Conservation (phyloP, 2,329 filamentous ascomycete species). For the Alternaria ventricosa region DNA sequence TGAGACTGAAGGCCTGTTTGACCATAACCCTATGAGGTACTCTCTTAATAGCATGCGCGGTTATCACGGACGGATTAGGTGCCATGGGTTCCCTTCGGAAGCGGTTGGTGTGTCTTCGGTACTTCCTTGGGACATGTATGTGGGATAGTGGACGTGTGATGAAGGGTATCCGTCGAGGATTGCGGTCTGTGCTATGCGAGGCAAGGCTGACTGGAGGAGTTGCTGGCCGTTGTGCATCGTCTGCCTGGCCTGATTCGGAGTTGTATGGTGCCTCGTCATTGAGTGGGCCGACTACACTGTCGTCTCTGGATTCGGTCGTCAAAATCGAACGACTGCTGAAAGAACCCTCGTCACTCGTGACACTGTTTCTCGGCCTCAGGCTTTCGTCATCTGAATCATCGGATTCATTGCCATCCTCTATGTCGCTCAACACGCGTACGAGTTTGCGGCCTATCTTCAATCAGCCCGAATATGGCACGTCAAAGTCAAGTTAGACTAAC, state of each 20-base stretch:
- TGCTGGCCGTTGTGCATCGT: not conserved
- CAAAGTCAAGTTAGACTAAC: not conserved
- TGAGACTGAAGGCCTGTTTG: not conserved
- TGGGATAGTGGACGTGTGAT: not conserved
- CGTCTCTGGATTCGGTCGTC: not conserved
- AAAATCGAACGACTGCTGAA: rapidly evolving
- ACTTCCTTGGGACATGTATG: not conserved
- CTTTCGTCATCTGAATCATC: not conserved
- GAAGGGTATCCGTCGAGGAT: not conserved
- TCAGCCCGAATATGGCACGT: not conserved
- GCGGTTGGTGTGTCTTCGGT: not conserved
- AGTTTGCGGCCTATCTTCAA: not conserved
- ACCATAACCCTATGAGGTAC: not conserved
- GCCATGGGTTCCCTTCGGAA: not conserved
- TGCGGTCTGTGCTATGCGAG: not conserved
- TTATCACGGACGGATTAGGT: not conserved
- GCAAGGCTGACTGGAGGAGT: not conserved
- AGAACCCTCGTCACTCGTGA: not conserved
- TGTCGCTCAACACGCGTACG: not conserved
- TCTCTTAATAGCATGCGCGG: not conserved
- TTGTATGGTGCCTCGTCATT: not conserved
- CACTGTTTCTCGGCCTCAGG: not conserved
- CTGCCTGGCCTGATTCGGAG: not conserved
- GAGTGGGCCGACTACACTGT: not conserved
- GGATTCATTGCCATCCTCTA: not conserved